These are phyloP conservation scores for Globisporangium megalacanthum DNA, from an alignment of 352 stramenopile species.

Conservation along the genomic window DNA sequence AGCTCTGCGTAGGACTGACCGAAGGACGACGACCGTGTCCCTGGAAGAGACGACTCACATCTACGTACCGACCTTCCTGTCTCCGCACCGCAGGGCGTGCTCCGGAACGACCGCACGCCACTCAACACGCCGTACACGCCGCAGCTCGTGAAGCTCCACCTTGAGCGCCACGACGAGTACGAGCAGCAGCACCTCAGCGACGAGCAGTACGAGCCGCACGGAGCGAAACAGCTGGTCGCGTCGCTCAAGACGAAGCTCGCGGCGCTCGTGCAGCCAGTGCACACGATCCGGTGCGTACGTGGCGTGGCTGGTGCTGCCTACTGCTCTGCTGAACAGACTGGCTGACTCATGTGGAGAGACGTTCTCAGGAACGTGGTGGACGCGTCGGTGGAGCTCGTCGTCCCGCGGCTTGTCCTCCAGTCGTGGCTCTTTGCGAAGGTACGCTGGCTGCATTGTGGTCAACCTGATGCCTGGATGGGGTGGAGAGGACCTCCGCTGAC, in stretches of 20 bases:
- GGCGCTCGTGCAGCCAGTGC: slow-evolving; percentile 30
- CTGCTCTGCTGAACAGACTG: not conserved
- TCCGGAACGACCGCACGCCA: slow-evolving; percentile 69
- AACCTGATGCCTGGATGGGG: not conserved
- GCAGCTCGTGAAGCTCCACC: slow-evolving; percentile 76
- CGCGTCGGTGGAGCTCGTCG: slow-evolving; percentile 24
- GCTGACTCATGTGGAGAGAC: not conserved
- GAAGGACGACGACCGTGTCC: not conserved
- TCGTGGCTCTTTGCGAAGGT: slow-evolving; percentile 37
- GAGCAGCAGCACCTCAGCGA: slow-evolving; percentile 28
- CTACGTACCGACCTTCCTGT: not conserved
- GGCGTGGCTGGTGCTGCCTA: too few relatives aligned
- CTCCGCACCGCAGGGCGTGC: slow-evolving; percentile 26
- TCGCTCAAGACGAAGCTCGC: slow-evolving; percentile 40
- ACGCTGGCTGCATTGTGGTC: not conserved
- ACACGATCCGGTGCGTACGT: slow-evolving; percentile 35
- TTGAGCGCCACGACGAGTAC: slow-evolving; percentile 59
- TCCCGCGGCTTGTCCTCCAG: slow-evolving; percentile 36
- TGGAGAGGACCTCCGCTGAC: too few relatives aligned
- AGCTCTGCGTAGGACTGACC: too few relatives aligned
- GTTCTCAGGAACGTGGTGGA: slow-evolving; percentile 23
- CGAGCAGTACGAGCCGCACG: slow-evolving; percentile 20
- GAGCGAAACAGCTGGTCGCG: slow-evolving; percentile 19
- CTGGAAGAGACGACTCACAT: slow-evolving; percentile 1
- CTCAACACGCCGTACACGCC: slow-evolving; percentile 84